These are phyloP conservation scores for Cavenderia fasciculata DNA, from an alignment of 78 protist genomes.

Conservation along the genomic window DNA sequence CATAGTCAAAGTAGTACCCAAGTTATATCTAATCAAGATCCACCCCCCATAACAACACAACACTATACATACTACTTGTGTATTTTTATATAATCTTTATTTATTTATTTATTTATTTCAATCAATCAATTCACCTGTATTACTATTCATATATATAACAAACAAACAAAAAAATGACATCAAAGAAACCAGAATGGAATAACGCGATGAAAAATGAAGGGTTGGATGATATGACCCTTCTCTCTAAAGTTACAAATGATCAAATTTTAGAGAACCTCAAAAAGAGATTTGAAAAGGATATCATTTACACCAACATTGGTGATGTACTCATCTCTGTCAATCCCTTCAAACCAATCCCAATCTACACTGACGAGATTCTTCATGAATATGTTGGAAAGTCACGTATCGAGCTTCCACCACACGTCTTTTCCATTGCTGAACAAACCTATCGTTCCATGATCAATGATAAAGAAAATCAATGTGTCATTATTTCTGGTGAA, in stretches of 20 bases:
- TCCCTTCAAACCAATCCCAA: slow-evolving; percentile 85
- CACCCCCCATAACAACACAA: neutral
- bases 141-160: too few relatives aligned
- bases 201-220: slow-evolving; percentile 78
- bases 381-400: slow-evolving; percentile 74
- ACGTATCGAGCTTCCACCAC: slow-evolving; percentile 89
- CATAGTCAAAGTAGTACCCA: too few relatives aligned
- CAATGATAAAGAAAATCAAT: slow-evolving; percentile 76
- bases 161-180: slow-evolving; percentile 18
- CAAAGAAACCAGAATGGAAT: slow-evolving; percentile 71
- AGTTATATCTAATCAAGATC: neutral
- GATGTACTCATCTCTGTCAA: slow-evolving; percentile 91
- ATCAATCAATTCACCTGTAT: too few relatives aligned
- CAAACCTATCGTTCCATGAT: slow-evolving; percentile 85
- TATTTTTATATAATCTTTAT: too few relatives aligned
- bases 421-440: slow-evolving; percentile 87
- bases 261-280: slow-evolving; percentile 86
- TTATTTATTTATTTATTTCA: too few relatives aligned
- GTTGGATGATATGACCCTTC: slow-evolving; percentile 90
- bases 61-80: neutral
- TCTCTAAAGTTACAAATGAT: slow-evolving; percentile 82
- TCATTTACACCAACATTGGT: slow-evolving; percentile 90
- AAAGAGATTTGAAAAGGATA: slow-evolving; percentile 84
- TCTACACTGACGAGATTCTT: slow-evolving; percentile 67
- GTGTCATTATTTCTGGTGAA: neutral